phyloP scores from a whole-genome alignment of 179 eudicot genomes.

The Vitellaria paradoxa region DNA sequence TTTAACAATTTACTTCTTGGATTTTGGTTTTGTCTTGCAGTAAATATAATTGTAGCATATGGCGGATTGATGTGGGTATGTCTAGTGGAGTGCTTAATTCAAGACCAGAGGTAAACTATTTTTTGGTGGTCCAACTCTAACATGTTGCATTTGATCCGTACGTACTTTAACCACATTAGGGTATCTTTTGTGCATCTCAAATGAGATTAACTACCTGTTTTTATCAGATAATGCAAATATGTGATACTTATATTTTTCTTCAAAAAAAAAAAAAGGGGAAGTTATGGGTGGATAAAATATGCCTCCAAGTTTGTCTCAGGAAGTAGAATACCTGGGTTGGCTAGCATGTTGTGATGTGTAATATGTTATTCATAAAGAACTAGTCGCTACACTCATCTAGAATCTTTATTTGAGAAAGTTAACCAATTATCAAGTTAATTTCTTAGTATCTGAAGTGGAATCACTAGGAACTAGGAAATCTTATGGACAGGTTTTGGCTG shows the following conservation, averaged over 20 bases:
- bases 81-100: slow-evolving; percentile 95
- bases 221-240: neutral
- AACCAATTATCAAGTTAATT: neutral
- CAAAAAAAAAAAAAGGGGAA: too few relatives aligned
- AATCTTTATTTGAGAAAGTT: neutral
- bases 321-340: neutral
- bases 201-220: neutral
- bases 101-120: slow-evolving; percentile 71
- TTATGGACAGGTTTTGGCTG: neutral
- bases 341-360: neutral
- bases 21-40: slow-evolving; percentile 37
- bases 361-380: neutral
- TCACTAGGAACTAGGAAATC: neutral
- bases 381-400: neutral
- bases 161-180: neutral
- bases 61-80: slow-evolving; percentile 99
- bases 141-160: neutral
- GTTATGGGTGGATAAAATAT: neutral
- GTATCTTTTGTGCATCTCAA: neutral
- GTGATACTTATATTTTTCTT: too few relatives aligned
- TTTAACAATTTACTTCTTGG: neutral
- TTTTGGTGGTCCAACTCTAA: neutral
- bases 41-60: slow-evolving; percentile 75
- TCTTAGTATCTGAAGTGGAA: neutral
- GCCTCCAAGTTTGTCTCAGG: neutral